Evolutionary conservation across 352 stramenopile genomes (phyloP), one percentile per base, ranked within the genome.

Genomic region (Globisporangium heterothallicum): DNA sequence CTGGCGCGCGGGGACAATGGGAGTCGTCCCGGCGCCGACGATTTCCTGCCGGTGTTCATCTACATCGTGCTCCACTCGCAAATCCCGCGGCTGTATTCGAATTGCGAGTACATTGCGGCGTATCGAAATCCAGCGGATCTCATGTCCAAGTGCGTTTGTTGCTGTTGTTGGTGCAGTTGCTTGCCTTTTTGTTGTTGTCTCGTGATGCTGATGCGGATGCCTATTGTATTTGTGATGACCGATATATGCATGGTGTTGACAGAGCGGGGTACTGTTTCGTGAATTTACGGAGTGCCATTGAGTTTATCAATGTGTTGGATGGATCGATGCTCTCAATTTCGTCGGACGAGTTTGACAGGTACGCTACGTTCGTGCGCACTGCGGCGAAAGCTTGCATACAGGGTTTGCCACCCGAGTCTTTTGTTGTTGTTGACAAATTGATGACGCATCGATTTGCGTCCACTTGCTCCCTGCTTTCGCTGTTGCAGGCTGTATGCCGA

Each of bases 11-110:
- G 80, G 18, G 78, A 89, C 38, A 75, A 71, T 7, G 65, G 68
- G 2, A 85, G 63, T 14, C 80, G 83, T 7, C 83, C 83, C 3
- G 83, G 83, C 14, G 78, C 87, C 1, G 89, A 97, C 54, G 89
- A 97, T 34, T 97, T 97, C 45, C 65, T 97, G 13, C 89, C 89
- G 14, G 76, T 96, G 25, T 95, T 97, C 59, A 97, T 97, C 56
- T 96, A 94, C 69, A 89, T 97, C 34, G 86, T 97, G 19, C 64
- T 97, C 16, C 84, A 94, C 52, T 91, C 88, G 25, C 76, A 90
- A 49, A 92, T 96, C 51, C 82, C 86, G n/a, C 67, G 75, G 9
- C 68, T 96, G 12, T 60, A 85, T 38, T 95, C 86, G 12, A 97
- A 96, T 56, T 94, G 86, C 58, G 87, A 96, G 64, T 97, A 95